These are phyloP conservation scores for Stereum hirsutum DNA, from an alignment of 1,284 basidiomycete species.

Conservation along the genomic window DNA sequence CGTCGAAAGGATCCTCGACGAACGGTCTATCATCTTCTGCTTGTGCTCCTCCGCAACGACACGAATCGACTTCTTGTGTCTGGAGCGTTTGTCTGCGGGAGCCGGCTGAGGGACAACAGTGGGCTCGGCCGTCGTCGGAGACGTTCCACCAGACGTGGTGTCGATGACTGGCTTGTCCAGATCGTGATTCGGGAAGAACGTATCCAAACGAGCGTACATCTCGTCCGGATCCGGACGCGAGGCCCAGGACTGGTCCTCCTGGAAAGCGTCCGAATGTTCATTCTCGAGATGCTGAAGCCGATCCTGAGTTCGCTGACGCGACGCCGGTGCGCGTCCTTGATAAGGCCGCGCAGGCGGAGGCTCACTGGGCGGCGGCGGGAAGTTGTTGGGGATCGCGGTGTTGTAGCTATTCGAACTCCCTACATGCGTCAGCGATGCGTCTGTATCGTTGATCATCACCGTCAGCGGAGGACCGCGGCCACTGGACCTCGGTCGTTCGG, in stretches of 20 bases:
- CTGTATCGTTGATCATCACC: constrained; percentile 25
- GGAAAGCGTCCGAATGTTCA: constrained; percentile 40
- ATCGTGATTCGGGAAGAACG: constrained; percentile 95
- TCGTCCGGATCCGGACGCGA: constrained; percentile 90
- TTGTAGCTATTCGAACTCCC: constrained; percentile 11
- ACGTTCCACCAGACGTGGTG: constrained; percentile 66
- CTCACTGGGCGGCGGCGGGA: constrained; percentile 14
- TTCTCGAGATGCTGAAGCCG: constrained; percentile 18
- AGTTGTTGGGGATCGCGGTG: constrained; percentile 13
- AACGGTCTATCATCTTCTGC: constrained; percentile 55
- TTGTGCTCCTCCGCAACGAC: constrained; percentile 82
- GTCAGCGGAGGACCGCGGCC: constrained; percentile 28
- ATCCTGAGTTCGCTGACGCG: constrained; percentile 6
- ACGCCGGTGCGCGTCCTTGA: constrained; percentile 4
- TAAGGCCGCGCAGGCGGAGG: constrained; percentile 16
- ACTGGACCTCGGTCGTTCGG: constrained; percentile 4
- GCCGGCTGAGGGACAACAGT: constrained; percentile 25
- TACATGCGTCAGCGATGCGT: constrained; percentile 11
- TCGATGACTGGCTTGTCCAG: constrained; percentile 95
- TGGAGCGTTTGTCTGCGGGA: constrained; percentile 28
- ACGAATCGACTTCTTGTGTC: constrained; percentile 84
- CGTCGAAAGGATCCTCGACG: constrained; percentile 42
- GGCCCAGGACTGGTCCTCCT: constrained; percentile 58
- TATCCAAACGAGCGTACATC: constrained; percentile 88
- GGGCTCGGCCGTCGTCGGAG: constrained; percentile 63